These are phyloP conservation scores for Leptographium flavum DNA, from an alignment of 2,329 filamentous ascomycete genomes.

Conservation along the genomic window DNA sequence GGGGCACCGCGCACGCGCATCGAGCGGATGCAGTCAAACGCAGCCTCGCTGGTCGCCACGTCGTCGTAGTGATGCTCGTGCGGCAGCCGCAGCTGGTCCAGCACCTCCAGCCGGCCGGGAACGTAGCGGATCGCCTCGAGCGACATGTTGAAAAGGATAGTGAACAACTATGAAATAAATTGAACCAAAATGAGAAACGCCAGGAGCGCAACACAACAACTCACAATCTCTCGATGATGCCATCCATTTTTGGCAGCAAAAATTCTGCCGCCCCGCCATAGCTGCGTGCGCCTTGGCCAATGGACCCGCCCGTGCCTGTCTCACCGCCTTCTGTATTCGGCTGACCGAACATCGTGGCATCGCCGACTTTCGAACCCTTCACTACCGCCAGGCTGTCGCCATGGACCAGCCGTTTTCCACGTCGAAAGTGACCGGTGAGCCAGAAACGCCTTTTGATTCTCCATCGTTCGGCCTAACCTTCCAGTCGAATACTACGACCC, in stretches of 20 bases:
- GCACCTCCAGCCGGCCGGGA: slow-evolving; percentile 57
- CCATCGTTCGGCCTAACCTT: neutral
- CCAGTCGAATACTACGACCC: slow-evolving; percentile 94
- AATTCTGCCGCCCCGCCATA: slow-evolving; percentile 1
- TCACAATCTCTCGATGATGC: too few species aligned
- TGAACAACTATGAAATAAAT: too few species aligned
- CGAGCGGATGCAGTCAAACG: slow-evolving; percentile 68
- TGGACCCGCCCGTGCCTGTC: neutral
- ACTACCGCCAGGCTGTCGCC: neutral
- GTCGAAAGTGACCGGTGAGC: slow-evolving; percentile 61
- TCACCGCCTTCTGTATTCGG: slow-evolving; percentile 6
- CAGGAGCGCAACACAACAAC: neutral
- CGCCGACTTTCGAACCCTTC: slow-evolving; percentile 11
- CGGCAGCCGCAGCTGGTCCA: slow-evolving; percentile 72
- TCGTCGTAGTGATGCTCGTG: slow-evolving; percentile 68
- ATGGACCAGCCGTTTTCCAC: slow-evolving; percentile 57
- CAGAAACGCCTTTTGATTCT: neutral
- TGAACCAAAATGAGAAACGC: neutral
- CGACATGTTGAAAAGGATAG: slow-evolving; percentile 8
- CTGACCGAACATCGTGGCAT: neutral
- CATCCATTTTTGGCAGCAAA: neutral
- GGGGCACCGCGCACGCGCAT: slow-evolving; percentile 77
- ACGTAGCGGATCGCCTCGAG: slow-evolving; percentile 69
- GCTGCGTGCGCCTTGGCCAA: neutral
- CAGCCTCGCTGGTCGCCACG: slow-evolving; percentile 56